Percentiles rank a stretch among this genome's conserved stretches.
phyloP scores from a whole-genome alignment of 2,329 filamentous ascomycete genomes.

The Aspergillus fijiensis region DNA sequence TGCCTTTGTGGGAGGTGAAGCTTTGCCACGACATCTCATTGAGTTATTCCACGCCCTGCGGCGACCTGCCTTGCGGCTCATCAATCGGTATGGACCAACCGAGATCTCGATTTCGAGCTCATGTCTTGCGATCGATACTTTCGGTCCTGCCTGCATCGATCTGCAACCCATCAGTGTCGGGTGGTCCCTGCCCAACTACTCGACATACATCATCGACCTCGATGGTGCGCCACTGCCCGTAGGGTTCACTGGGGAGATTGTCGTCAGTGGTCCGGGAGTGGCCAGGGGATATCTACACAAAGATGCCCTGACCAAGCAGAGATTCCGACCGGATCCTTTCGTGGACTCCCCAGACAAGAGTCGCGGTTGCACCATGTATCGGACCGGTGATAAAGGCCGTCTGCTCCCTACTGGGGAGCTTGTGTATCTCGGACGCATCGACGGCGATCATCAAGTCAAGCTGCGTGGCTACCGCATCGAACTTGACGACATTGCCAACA shows the following conservation, averaged over 20 bases:
- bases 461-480: slow-evolving; percentile 11
- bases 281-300: slow-evolving; percentile 1
- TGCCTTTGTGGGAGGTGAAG: slow-evolving; percentile 13
- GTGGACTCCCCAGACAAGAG: background rate
- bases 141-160: background rate
- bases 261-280: slow-evolving; percentile 8
- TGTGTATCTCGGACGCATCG: slow-evolving; percentile 9
- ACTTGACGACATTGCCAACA: slow-evolving; percentile 7
- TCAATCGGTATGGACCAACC: slow-evolving; percentile 18
- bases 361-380: background rate
- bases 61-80: background rate
- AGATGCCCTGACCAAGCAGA: background rate
- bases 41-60: slow-evolving; percentile 2
- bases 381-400: slow-evolving; percentile 12
- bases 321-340: background rate
- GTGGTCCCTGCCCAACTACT: slow-evolving; percentile 7
- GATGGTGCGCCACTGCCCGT: slow-evolving; percentile 7
- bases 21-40: background rate
- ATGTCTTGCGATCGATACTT: background rate
- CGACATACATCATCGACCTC: slow-evolving; percentile 9
- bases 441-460: slow-evolving; percentile 13
- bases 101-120: slow-evolving; percentile 8
- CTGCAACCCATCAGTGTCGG: slow-evolving; percentile 6
- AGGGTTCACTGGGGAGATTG: slow-evolving; percentile 12
- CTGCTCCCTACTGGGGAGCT: slow-evolving; percentile 9